Evolutionary conservation across 768 basidiomycete genomes (phyloP), one percentile per base, ranked within the genome.

Genomic region (Serpula lacrymans): DNA sequence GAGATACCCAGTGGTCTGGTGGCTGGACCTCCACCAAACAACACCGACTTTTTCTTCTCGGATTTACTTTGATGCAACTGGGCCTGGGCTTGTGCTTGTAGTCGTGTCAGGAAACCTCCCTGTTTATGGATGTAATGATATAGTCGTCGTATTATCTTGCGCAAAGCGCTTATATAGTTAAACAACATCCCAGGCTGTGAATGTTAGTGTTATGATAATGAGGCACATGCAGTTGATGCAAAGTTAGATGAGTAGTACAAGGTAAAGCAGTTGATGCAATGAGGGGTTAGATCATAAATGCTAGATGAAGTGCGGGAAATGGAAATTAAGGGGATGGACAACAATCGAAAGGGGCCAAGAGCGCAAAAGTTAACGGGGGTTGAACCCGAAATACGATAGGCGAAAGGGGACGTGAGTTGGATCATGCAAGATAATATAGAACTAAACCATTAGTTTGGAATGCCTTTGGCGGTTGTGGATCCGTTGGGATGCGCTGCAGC

Each of bases 21-120:
- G 34, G 72, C 85, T n/a, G 88, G 89, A 10, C 78, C 82, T 26
- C 87, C 89, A 37, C 90, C 90, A 10, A 64, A 70, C 12, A 88
- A 85, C 52, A 80, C 75, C 35, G 87, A 91, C 58, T 92, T 89
- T 64, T 91, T 86, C 70, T 92, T 89, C 59, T 85, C 88, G 5
- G 88, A 91, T 40, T 45, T 74, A 11, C 7, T 46, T 17, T 36
- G 17, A 26, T 23, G 43, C 22, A 39, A 34, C 32, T 35, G 39
- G 11, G n/a, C 23, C 42, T 14, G 45, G 43, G 45, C 40, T n/a
- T n/a, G 52, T 52, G 44, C 27, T 29, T 29, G 27, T 29, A 29
- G 10, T 29, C 27, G 27, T 9, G 14, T 29, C 9, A 29, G 27
- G 27, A 14, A 29, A 9, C 27, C 10, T 29, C n/a, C 27, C 10